Evolutionary conservation across 148 eudicot genomes (phyloP).

Genomic region (Salicornia ramosissima): DNA sequence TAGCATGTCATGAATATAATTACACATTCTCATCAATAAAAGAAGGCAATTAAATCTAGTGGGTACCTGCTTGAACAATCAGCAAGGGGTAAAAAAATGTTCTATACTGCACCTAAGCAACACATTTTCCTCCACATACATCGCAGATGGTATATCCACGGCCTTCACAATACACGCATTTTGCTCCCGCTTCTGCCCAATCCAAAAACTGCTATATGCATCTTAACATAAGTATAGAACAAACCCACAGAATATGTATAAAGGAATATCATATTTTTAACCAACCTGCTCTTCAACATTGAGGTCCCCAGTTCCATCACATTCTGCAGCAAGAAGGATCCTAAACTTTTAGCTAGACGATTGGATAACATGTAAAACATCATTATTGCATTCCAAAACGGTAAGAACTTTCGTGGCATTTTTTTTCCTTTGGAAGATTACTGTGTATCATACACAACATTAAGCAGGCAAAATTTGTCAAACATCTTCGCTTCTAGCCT

Average conservation of each 20-base stretch:
- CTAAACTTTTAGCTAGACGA: conserved; percentile 10
- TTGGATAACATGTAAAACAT: not conserved
- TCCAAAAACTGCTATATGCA: conserved; percentile 69
- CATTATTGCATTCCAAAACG: not conserved
- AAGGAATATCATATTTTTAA: not conserved
- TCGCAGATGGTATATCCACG: conserved; percentile 64
- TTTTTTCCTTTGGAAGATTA: not conserved
- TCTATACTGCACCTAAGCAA: conserved; percentile 18
- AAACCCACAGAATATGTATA: not conserved
- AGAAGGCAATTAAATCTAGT: not conserved
- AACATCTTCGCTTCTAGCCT: not conserved
- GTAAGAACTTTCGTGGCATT: not conserved
- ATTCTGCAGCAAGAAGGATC: conserved; percentile 52
- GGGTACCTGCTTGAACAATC: conserved; percentile 14
- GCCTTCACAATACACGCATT: conserved; percentile 92
- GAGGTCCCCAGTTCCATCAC: conserved; percentile 94
- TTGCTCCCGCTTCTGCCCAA: conserved; percentile 78
- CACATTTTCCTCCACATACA: conserved; percentile 49
- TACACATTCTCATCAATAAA: not conserved
- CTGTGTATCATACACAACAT: not conserved
- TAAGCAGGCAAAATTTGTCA: not conserved
- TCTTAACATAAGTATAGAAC: conserved; percentile 12
- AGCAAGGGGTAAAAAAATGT: not conserved
- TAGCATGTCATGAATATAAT: not conserved
- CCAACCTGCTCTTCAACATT: conserved; percentile 81